Evolutionary conservation across 2,329 filamentous ascomycete genomes (phyloP).

Genomic region (Colletotrichum theobromicola): DNA sequence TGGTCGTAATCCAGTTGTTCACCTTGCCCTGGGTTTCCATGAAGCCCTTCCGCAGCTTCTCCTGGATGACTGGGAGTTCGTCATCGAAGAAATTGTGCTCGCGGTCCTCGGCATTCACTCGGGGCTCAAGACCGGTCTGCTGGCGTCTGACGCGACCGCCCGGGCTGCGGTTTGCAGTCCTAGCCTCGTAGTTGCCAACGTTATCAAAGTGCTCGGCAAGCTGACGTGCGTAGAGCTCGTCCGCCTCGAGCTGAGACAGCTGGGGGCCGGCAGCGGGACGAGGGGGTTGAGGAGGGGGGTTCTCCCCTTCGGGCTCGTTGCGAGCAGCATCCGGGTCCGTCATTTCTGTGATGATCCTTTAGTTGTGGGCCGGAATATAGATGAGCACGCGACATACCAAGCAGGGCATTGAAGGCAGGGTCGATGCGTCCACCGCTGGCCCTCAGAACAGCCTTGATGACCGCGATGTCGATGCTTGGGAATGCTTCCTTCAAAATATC

Average conservation of each 20-base stretch:
- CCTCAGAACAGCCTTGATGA: slow-evolving; percentile 86
- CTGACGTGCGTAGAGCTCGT: slow-evolving; percentile 91
- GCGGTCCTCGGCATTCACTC: slow-evolving; percentile 61
- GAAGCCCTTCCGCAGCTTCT: slow-evolving; percentile 94
- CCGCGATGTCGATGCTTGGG: slow-evolving; percentile 76
- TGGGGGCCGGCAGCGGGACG: slow-evolving; percentile 67
- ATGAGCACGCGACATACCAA: slow-evolving; percentile 61
- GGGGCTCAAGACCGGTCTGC: slow-evolving; percentile 55
- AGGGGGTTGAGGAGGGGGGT: slow-evolving; percentile 81
- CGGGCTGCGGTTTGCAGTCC: slow-evolving; percentile 52
- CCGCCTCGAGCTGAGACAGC: slow-evolving; percentile 83
- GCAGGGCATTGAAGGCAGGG: slow-evolving; percentile 91
- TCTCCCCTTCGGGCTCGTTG: slow-evolving; percentile 59
- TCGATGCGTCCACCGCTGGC: slow-evolving; percentile 90
- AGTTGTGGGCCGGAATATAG: background rate
- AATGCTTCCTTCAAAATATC: slow-evolving; percentile 93
- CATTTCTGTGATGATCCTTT: slow-evolving; percentile 61
- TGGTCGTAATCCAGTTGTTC: slow-evolving; percentile 87
- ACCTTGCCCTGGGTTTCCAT: slow-evolving; percentile 91
- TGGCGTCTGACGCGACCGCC: slow-evolving; percentile 26
- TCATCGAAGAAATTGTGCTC: slow-evolving; percentile 96
- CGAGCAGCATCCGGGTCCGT: slow-evolving; percentile 75
- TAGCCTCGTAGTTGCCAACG: slow-evolving; percentile 60
- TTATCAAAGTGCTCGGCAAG: slow-evolving; percentile 89
- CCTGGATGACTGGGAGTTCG: slow-evolving; percentile 89